Percentiles rank a stretch among this genome's conserved stretches.
phyloP scores from a whole-genome alignment of 352 stramenopile genomes.

The Blastocystis sp. region DNA sequence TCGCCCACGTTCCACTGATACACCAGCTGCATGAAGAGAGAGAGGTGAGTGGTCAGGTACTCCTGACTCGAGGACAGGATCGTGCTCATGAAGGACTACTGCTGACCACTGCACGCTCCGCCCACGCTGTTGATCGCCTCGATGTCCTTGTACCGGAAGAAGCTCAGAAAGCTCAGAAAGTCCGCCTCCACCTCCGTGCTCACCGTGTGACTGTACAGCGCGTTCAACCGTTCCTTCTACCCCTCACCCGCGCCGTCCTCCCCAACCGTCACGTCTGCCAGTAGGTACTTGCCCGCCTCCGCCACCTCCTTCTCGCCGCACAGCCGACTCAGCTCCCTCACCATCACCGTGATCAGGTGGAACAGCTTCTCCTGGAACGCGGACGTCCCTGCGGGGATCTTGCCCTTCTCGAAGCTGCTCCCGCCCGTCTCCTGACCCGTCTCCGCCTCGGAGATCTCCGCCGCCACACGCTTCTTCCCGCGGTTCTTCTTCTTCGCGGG shows the following conservation, averaged over 20 bases:
- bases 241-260: background rate
- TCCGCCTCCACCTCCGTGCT: background rate
- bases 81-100: background rate
- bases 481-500: background rate
- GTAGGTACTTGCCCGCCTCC: constrained; percentile 25
- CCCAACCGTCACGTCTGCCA: constrained; percentile 11
- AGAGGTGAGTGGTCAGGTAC: background rate
- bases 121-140: background rate
- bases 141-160: constrained; percentile 43
- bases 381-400: background rate
- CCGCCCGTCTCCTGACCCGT: background rate
- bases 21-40: constrained; percentile 58
- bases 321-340: background rate
- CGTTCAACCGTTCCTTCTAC: constrained; percentile 2
- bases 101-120: background rate
- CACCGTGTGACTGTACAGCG: constrained; percentile 12
- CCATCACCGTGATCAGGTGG: constrained; percentile 30
- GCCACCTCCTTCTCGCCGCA: background rate
- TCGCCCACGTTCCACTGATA: constrained; percentile 44
- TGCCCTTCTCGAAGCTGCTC: background rate
- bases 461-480: background rate
- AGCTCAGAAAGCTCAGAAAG: constrained; percentile 40
- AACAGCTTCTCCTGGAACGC: constrained; percentile 21
- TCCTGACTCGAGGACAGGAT: constrained; percentile 13
- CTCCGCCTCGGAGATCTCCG: constrained; percentile 5